Percentiles rank a stretch among this genome's conserved stretches.
Evolutionary conservation across 768 basidiomycete species (phyloP).

Genomic region (Pisolithus microcarpus): DNA sequence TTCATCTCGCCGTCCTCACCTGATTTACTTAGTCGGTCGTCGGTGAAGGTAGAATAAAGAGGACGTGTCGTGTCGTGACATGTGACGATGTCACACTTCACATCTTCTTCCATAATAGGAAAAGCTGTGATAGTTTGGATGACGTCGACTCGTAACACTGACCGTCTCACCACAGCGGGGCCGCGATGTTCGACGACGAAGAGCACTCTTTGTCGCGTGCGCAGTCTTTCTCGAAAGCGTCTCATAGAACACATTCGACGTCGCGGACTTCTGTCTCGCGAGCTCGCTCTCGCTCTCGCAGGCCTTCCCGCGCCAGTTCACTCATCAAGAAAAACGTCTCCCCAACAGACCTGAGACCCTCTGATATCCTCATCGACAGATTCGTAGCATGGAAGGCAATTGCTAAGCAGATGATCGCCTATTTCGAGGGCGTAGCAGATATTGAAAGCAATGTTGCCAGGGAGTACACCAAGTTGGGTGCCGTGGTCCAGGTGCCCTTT

Average conservation of each 20-base stretch:
- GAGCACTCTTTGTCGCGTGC: constrained; percentile 54
- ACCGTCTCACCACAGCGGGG: not conserved
- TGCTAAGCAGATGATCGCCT: constrained; percentile 90
- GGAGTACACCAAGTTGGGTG: constrained; percentile 89
- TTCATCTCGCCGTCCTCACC: constrained; percentile 41
- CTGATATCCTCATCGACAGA: constrained; percentile 93
- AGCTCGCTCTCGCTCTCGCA: no score
- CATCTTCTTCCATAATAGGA: no score
- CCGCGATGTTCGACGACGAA: constrained; percentile 31
- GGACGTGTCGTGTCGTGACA: no score
- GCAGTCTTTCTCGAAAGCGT: constrained; percentile 62
- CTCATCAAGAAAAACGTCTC: constrained; percentile 94
- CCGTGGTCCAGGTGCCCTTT: constrained; percentile 97
- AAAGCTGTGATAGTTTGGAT: constrained; percentile 1
- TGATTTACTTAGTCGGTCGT: constrained; percentile 9
- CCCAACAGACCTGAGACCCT: constrained; percentile 82
- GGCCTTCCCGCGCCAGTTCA: constrained; percentile 66
- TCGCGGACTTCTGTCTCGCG: no score
- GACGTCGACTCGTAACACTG: not conserved
- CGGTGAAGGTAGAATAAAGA: not conserved
- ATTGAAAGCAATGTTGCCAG: constrained; percentile 93
- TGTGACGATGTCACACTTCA: no score
- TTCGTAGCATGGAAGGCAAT: constrained; percentile 94
- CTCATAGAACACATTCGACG: constrained; percentile 54
- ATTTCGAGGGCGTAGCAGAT: constrained; percentile 81